phyloP scores from a whole-genome alignment of 495 filamentous ascomycete species.

The Penicillium subrubescens region DNA sequence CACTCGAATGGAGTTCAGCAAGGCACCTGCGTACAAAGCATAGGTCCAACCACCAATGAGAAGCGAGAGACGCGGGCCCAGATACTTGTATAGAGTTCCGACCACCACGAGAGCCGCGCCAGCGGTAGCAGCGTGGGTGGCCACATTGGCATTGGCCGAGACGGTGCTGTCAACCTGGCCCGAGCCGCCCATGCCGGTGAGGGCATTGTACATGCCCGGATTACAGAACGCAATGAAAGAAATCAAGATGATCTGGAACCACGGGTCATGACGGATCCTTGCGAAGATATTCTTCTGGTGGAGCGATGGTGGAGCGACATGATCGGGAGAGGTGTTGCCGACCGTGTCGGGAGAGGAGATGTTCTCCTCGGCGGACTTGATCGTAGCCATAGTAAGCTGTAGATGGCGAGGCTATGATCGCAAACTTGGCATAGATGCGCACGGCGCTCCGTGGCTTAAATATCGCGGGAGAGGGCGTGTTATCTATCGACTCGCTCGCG shows the following conservation, averaged over 20 bases:
- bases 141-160: slow-evolving; percentile 45
- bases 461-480: not conserved
- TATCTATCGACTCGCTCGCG: not conserved
- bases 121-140: slow-evolving; percentile 41
- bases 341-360: not conserved
- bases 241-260: slow-evolving; percentile 49
- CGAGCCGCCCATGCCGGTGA: slow-evolving; percentile 57
- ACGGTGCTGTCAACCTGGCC: slow-evolving; percentile 49
- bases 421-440: not conserved
- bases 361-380: not conserved
- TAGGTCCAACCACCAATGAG: slow-evolving; percentile 49
- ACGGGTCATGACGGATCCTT: slow-evolving; percentile 34
- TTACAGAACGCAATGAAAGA: slow-evolving; percentile 78
- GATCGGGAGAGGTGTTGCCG: not conserved
- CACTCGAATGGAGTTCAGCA: slow-evolving; percentile 42
- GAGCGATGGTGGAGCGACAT: not conserved
- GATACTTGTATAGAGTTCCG: slow-evolving; percentile 43
- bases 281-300: slow-evolving; percentile 12
- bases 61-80: slow-evolving; percentile 44
- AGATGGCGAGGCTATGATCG: not conserved
- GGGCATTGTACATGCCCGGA: slow-evolving; percentile 80
- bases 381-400: not conserved
- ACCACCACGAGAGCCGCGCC: slow-evolving; percentile 45
- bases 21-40: slow-evolving; percentile 42
- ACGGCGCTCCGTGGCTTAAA: not conserved